These are phyloP conservation scores for Calocera cornea DNA, from an alignment of 768 basidiomycete genomes.

Conservation along the genomic window DNA sequence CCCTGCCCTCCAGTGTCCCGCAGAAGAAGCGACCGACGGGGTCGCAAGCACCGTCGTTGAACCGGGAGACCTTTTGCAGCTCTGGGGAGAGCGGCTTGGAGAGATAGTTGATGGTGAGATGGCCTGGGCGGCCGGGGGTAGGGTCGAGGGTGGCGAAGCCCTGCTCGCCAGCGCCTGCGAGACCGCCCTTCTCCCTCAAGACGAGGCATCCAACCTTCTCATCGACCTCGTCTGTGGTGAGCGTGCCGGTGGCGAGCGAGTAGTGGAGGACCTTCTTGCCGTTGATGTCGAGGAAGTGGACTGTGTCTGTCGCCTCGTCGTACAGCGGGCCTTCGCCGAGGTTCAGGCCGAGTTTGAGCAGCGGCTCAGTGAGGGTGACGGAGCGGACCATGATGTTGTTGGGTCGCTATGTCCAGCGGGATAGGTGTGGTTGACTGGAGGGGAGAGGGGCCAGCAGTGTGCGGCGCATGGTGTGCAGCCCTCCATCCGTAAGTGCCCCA, in stretches of 20 bases:
- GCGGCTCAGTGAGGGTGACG: constrained; percentile 25
- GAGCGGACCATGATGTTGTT: not conserved
- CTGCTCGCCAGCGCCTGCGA: constrained; percentile 44
- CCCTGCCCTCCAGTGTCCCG: constrained; percentile 35
- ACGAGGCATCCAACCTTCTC: constrained; percentile 47
- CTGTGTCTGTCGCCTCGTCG: constrained; percentile 36
- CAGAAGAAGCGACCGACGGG: constrained; percentile 50
- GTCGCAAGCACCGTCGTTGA: constrained; percentile 63
- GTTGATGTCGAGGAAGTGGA: constrained; percentile 59
- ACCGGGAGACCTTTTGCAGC: constrained; percentile 36
- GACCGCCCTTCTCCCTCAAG: constrained; percentile 36
- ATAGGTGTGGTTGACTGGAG: no score
- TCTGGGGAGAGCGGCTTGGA: constrained; percentile 36
- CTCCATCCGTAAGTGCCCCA: no score
- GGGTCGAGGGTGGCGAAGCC: constrained; percentile 42
- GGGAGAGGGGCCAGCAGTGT: no score
- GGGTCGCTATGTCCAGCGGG: no score
- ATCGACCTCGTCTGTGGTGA: constrained; percentile 37
- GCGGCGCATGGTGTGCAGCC: no score
- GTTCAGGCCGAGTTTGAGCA: constrained; percentile 40
- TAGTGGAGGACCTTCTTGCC: constrained; percentile 44
- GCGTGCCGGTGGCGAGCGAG: constrained; percentile 29
- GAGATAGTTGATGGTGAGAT: constrained; percentile 33
- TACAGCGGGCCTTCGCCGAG: constrained; percentile 59
- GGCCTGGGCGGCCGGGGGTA: constrained; percentile 18